Evolutionary conservation across 306 rosid genomes (phyloP).

Genomic region (Acacia acuminata): DNA sequence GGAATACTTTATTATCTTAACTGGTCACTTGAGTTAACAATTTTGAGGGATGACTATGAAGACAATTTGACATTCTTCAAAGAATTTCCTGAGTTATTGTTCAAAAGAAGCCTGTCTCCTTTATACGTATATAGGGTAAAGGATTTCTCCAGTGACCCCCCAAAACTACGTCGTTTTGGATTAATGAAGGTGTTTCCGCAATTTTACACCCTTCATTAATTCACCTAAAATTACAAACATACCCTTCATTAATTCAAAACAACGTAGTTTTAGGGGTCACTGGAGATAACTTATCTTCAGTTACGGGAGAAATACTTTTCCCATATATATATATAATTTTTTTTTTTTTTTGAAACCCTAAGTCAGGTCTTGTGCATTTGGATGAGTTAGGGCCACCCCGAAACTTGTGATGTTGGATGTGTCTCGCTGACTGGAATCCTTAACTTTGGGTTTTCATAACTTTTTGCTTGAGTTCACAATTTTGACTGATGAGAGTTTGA

Average conservation of each 20-base stretch:
- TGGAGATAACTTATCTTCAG: too few relatives aligned
- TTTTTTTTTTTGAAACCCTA: not conserved
- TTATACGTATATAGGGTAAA: not conserved
- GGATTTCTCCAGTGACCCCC: too few relatives aligned
- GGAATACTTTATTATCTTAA: not conserved
- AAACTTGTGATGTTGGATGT: not conserved
- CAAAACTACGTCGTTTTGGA: too few relatives aligned
- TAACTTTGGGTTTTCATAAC: not conserved
- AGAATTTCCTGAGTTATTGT: not conserved
- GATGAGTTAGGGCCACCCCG: not conserved
- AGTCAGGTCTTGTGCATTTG: not conserved
- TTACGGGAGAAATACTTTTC: too few relatives aligned
- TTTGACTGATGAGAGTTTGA: slow-evolving; percentile 2
- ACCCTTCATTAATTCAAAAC: too few relatives aligned
- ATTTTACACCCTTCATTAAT: too few relatives aligned
- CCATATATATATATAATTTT: too few relatives aligned
- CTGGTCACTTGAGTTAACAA: not conserved
- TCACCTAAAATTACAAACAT: too few relatives aligned
- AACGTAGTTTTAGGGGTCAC: too few relatives aligned
- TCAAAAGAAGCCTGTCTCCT: not conserved
- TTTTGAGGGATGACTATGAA: not conserved
- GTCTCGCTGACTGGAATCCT: not conserved
- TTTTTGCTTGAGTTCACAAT: not conserved
- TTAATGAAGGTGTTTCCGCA: too few relatives aligned
- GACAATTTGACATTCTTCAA: not conserved